Base-by-base conservation (phyloP, 2,329 filamentous ascomycete genomes). In the Colletotrichum costaricense region DNA sequence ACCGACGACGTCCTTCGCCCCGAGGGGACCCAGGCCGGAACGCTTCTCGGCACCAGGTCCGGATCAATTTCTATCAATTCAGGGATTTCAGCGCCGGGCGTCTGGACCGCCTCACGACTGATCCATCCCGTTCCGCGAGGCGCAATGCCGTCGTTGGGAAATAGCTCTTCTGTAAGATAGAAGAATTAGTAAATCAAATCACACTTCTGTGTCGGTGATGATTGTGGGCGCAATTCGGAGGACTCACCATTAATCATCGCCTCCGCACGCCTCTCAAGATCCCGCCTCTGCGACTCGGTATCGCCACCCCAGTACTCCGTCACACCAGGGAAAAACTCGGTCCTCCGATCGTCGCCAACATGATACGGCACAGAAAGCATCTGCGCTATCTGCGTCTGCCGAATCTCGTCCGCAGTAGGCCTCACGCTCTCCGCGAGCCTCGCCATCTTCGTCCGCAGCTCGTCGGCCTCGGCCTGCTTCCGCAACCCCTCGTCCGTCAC, bases 341-440 rank as follows among this genome's bases (percentile, higher is more conserved):
- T 73, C 33, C 26, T 72, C 58, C 42, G 19, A 16, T 70, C 70
- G 42, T 54, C 24, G 2, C 11, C 54, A 49, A 69, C 67, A 22
- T 75, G 66, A 30, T 69, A 69, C 2, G 85, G 89, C 11, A 87
- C 86, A 2, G 89, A 92, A 67, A 85, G 81, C 77, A 93, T 49
- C 24, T 49, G 24, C n/a, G 59, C 52, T 16, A 59, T 22, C 58
- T 63, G 30, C 38, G 28, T 14, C 59, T 33, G 28, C 14, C n/a
- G 46, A 8, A 12, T 24, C 22, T 71, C 67, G 19, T 46, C 63
- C 14, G 14, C 9, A 46, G 60, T 66, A n/a, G 62, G 70, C 49
- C 8, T 55, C 5, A n/a, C 54, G 46, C 59, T 33, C 62, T 55
- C 58, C 35, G 55, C 62, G 0, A 62, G 35, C 56, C 22, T 46